These are phyloP conservation scores for Domatiomyces catenatus DNA, from an alignment of 2,329 filamentous ascomycete genomes.

Conservation along the genomic window DNA sequence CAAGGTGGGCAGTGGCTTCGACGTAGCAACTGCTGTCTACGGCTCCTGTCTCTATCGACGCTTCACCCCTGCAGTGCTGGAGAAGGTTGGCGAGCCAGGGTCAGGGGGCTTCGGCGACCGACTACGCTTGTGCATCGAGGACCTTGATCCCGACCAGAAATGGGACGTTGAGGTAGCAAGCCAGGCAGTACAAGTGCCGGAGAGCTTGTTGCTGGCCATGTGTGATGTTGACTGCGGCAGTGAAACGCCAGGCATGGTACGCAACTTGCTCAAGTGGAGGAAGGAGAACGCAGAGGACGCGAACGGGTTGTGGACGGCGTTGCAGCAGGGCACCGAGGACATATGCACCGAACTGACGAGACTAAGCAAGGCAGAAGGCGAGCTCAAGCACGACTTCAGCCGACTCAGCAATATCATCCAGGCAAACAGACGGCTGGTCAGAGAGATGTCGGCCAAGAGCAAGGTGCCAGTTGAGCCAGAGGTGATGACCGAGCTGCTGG, in stretches of 20 bases:
- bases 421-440: slow-evolving; percentile 45
- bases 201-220: slow-evolving; percentile 66
- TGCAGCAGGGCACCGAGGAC: slow-evolving; percentile 60
- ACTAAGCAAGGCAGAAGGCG: slow-evolving; percentile 24
- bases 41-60: slow-evolving; percentile 80
- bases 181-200: slow-evolving; percentile 54
- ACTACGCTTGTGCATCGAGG: slow-evolving; percentile 52
- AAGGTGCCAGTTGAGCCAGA: slow-evolving; percentile 78
- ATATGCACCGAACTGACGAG: slow-evolving; percentile 50
- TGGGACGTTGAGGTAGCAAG: slow-evolving; percentile 75
- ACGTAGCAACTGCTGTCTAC: slow-evolving; percentile 83
- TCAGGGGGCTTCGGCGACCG: slow-evolving; percentile 49
- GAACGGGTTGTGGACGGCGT: slow-evolving; percentile 53
- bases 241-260: slow-evolving; percentile 90
- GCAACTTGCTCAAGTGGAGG: slow-evolving; percentile 73
- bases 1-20: slow-evolving; percentile 90
- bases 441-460: slow-evolving; percentile 58
- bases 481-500: slow-evolving; percentile 69
- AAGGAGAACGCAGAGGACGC: slow-evolving; percentile 49
- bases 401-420: slow-evolving; percentile 38
- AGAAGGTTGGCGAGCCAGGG: slow-evolving; percentile 50
- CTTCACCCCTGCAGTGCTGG: slow-evolving; percentile 70
- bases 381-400: slow-evolving; percentile 33
- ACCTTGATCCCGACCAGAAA: slow-evolving; percentile 29
- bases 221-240: slow-evolving; percentile 92